Evolutionary conservation across 495 filamentous ascomycete genomes (phyloP), one percentile per base, ranked within the genome.

Genomic region (Glutinoglossum americanum): DNA sequence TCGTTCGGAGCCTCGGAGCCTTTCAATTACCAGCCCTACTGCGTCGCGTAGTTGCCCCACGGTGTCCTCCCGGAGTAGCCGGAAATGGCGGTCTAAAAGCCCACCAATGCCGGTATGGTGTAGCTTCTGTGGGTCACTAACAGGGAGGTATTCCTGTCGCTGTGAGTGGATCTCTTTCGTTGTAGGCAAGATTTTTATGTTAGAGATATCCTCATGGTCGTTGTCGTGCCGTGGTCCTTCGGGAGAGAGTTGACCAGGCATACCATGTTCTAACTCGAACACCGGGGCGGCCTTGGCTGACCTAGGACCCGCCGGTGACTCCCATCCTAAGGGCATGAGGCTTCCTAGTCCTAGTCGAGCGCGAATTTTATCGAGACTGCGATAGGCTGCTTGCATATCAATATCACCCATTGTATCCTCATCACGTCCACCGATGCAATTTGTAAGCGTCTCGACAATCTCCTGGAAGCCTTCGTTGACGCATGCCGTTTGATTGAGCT

Each of bases 61-160:
- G 0, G 74, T 81, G 63, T 86, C 81, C 66, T 84, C 80, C 13
- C 82, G 71, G 7, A 85, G 67, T 3, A 87, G 72, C 19, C 83
- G 73, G 58, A 88, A 87, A 60, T 88, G 80, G 55, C 79, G 69
- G 62, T 89, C 83, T 0, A 89, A 65, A 0, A 85, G 70, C 0
- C 83, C 76, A 0, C 65, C 66, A 11, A 83, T 69, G 7, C 82
- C 83, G 11, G 67, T 60, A 1, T 78, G 59, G 64, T 88, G 82
- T 63, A 74, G 74, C 39, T 73, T 69, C 0, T 62, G 55, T 6
- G 75, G 66, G 60, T 84, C 72, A 1, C 66, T 75, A 8, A 65
- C 62, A 3, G 85, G 85, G 0, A 86, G 66, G 62, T 81, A 88
- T 58, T 85, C 79, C 0, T 63, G 59, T 1, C 73, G 69, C 13